These are phyloP conservation scores for Cystofilobasidium ferigula DNA, from an alignment of 768 basidiomycete species.

Conservation along the genomic window DNA sequence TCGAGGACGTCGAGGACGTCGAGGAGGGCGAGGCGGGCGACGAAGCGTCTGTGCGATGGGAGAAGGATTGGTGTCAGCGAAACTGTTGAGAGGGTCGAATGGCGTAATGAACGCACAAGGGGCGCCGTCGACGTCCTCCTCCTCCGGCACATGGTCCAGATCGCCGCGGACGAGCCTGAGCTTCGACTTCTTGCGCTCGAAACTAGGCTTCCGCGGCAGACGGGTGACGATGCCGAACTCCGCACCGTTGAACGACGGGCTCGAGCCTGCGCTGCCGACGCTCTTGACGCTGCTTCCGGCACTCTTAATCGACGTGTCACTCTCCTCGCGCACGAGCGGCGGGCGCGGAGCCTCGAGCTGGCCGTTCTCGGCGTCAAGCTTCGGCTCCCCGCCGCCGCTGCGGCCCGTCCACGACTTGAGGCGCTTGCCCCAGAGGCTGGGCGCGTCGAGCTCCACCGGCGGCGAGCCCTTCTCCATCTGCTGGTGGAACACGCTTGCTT, in stretches of 20 bases:
- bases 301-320: background rate
- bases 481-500: background rate
- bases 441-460: background rate
- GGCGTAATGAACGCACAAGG: no score
- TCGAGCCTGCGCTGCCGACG: background rate
- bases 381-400: background rate
- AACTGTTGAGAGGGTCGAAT: no score
- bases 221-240: background rate
- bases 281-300: background rate
- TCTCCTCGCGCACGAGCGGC: background rate
- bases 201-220: background rate
- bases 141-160: background rate
- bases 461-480: conserved; percentile 1
- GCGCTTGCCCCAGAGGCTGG: background rate
- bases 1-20: no score
- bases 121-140: background rate
- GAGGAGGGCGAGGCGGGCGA: no score
- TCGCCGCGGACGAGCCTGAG: background rate
- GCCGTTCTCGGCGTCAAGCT: no score
- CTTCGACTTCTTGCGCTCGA: background rate
- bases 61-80: no score
- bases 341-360: background rate
- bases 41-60: no score
- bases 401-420: background rate
- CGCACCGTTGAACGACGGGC: background rate